These are phyloP conservation scores for Rosa lucieae DNA, from an alignment of 306 rosid genomes.

Conservation along the genomic window DNA sequence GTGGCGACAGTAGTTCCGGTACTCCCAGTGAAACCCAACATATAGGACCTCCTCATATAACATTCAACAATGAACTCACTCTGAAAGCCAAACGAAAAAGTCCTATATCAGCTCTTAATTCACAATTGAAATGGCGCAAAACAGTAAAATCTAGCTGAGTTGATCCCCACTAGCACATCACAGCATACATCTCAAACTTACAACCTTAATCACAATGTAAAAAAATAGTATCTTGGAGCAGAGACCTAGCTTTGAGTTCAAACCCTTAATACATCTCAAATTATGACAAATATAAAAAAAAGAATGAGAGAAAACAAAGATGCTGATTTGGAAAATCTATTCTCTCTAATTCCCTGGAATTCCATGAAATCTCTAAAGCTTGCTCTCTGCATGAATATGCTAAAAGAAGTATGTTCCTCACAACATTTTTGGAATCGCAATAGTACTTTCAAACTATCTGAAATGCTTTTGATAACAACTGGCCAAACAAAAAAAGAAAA, in stretches of 20 bases:
- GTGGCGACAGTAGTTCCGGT: slow-evolving; percentile 95
- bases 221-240: no score
- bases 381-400: slow-evolving; percentile 58
- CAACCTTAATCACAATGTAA: neutral
- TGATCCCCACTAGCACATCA: neutral
- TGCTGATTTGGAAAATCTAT: slow-evolving; percentile 35
- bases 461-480: no score
- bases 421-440: no score
- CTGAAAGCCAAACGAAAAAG: slow-evolving; percentile 33
- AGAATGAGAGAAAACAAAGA: slow-evolving; percentile 17
- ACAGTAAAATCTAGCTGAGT: neutral
- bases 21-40: slow-evolving; percentile 88
- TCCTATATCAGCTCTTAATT: neutral
- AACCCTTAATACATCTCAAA: neutral
- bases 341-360: slow-evolving; percentile 61
- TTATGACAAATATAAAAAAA: slow-evolving; percentile 10
- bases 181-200: neutral
- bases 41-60: slow-evolving; percentile 73
- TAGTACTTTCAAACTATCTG: no score
- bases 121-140: neutral
- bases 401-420: slow-evolving; percentile 45
- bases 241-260: no score
- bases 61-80: slow-evolving; percentile 96
- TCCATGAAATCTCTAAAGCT: slow-evolving; percentile 60
- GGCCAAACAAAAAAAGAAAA: no score